phyloP scores from a whole-genome alignment of 495 filamentous ascomycete species.

The Coniosporium apollinis region DNA sequence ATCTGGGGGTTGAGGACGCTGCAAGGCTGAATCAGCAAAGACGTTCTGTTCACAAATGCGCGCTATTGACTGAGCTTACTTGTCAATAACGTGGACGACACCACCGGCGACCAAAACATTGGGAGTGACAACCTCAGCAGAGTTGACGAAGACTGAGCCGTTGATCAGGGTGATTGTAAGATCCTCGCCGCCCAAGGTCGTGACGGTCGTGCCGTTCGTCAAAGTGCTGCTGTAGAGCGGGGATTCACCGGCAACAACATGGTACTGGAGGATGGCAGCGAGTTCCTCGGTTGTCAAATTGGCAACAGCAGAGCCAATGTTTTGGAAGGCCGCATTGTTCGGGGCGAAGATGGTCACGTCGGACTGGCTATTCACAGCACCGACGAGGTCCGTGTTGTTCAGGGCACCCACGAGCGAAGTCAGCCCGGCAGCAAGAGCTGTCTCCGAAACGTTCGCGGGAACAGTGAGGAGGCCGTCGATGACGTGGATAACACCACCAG shows the following conservation, averaged over 20 bases:
- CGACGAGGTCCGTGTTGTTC: slow-evolving; percentile 25
- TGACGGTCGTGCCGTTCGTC: slow-evolving; percentile 26
- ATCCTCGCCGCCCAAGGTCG: slow-evolving; percentile 28
- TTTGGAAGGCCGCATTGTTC: slow-evolving; percentile 42
- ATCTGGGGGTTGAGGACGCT: slow-evolving; percentile 45
- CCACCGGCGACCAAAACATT: slow-evolving; percentile 49
- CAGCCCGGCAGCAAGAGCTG: slow-evolving; percentile 33
- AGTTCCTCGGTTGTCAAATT: slow-evolving; percentile 33
- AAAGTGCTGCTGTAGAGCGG: slow-evolving; percentile 35
- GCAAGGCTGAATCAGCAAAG: background rate
- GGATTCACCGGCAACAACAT: slow-evolving; percentile 36
- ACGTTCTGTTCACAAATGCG: background rate
- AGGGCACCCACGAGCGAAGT: slow-evolving; percentile 43
- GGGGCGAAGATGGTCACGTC: slow-evolving; percentile 50
- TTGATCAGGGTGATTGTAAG: slow-evolving; percentile 34
- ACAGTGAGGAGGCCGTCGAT: slow-evolving; percentile 42
- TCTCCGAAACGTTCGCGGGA: slow-evolving; percentile 34
- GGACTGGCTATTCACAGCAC: slow-evolving; percentile 22
- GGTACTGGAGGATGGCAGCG: slow-evolving; percentile 35
- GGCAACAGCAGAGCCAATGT: slow-evolving; percentile 34
- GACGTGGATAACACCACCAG: slow-evolving; percentile 47
- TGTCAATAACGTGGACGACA: slow-evolving; percentile 50
- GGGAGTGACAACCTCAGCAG: slow-evolving; percentile 34
- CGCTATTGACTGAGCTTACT: slow-evolving; percentile 15
- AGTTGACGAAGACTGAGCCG: slow-evolving; percentile 36